These are phyloP conservation scores for Gymnopilus junonius DNA, from an alignment of 768 basidiomycete genomes.

Conservation along the genomic window DNA sequence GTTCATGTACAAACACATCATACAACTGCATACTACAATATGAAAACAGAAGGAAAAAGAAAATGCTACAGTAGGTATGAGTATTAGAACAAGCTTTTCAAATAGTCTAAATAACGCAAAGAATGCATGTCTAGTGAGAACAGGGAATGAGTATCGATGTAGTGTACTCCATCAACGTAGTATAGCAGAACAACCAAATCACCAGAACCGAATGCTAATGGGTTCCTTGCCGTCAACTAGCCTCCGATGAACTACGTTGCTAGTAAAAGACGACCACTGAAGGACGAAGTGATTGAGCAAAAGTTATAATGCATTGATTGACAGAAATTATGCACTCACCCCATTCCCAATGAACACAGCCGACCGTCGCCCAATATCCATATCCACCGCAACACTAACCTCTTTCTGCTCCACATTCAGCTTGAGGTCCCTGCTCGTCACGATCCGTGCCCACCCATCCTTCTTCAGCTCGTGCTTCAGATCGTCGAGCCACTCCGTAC, in stretches of 20 bases:
- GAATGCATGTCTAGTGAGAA: background rate
- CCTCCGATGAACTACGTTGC: constrained; percentile 52
- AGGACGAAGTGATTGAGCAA: constrained; percentile 3
- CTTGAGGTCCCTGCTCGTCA: constrained; percentile 48
- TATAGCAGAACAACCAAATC: background rate
- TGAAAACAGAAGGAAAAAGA: background rate
- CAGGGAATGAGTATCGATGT: background rate
- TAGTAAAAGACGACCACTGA: constrained; percentile 56
- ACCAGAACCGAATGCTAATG: constrained; percentile 49
- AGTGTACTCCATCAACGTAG: background rate
- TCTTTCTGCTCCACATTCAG: constrained; percentile 49
- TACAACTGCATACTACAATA: background rate
- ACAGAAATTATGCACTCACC: constrained; percentile 36
- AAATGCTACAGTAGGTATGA: background rate
- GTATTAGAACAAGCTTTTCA: background rate
- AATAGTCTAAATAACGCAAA: background rate
- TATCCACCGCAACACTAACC: constrained; percentile 55
- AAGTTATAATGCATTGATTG: background rate
- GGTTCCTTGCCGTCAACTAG: constrained; percentile 47
- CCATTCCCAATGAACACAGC: constrained; percentile 62
- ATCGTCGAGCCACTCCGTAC: constrained; percentile 50
- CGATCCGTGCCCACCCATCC: constrained; percentile 49
- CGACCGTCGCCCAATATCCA: constrained; percentile 56
- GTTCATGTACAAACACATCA: background rate
- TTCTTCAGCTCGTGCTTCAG: constrained; percentile 40